These are phyloP conservation scores for Irpex lacteus DNA, from an alignment of 1,284 basidiomycete genomes.

Conservation along the genomic window DNA sequence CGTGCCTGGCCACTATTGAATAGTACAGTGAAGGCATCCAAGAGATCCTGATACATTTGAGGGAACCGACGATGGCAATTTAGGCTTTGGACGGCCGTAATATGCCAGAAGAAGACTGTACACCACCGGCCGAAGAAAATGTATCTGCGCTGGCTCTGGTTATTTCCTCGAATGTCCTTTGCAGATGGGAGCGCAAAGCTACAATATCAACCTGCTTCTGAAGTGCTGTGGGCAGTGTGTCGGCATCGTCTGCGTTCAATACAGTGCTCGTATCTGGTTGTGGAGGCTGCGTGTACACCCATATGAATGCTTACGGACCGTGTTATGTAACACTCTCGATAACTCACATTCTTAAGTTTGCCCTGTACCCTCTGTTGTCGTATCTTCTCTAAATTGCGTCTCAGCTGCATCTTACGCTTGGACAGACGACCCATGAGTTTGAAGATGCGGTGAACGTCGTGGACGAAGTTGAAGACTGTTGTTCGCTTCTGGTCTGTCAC, in stretches of 20 bases:
- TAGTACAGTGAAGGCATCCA: not conserved
- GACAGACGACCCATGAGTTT: not conserved
- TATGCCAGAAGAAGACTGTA: not conserved
- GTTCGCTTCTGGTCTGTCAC: not conserved
- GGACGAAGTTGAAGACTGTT: not conserved
- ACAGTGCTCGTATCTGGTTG: not conserved
- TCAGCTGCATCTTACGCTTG: not conserved
- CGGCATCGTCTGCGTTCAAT: not conserved
- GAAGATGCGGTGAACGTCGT: not conserved
- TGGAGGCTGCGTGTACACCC: no score
- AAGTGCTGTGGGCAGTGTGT: not conserved
- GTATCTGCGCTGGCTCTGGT: not conserved
- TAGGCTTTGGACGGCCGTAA: no score
- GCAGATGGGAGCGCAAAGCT: not conserved
- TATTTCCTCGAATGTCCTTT: not conserved
- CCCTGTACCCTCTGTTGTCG: not conserved
- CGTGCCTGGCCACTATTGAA: not conserved
- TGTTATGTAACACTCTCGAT: not conserved
- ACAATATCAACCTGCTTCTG: not conserved
- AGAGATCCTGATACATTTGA: no score
- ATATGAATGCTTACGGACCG: not conserved
- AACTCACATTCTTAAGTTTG: not conserved
- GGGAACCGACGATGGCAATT: no score
- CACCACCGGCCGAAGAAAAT: not conserved
- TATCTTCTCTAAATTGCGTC: not conserved